Base-by-base conservation (phyloP, 208 protist genomes). In the Naegleria lovaniensis region DNA sequence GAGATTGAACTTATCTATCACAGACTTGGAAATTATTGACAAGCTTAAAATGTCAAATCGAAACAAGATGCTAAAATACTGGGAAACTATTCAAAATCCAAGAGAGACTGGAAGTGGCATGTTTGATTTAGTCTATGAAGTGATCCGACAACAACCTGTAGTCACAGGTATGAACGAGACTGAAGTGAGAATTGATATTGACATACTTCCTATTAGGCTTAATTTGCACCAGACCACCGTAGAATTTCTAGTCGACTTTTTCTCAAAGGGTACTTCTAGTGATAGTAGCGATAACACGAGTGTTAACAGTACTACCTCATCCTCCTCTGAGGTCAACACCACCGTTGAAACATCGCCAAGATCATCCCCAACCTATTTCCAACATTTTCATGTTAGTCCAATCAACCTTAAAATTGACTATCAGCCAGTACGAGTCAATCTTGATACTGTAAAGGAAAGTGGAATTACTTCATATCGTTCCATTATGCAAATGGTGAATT, bases 191-290 rank as follows among this genome's bases (percentile, higher is more conserved):
- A 25, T 89, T 0, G 36, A 52, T 52, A 25, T 89, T 41, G 11
- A 38, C 25, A 38, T 89, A 29, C n/a, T 89, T 5, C 85, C 85
- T 19, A 39, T 89, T 38, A 13, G 85, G 5, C 33, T 89, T 6
- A 89, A 89, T 22, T 33, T 89, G 0, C 85, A 89, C 25, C 85
- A 89, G 59, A 29, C 39, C 0, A 89, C 85, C 6, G 4, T 89
- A 4, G 41, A n/a, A 29, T 89, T 89, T 40, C 22, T 89, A 19
- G 5, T 67, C 0, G 22, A n/a, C 2, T 89, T 89, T 79, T 79
- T 79, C 6, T 36, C 67, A 79, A 75, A 29, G 43, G 43, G 43
- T 9, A 48, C 43, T 7, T 9, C 43, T 7, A 48, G 7, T 7
- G 43, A 48, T 48, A 48, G 43, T 7, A 48, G 43, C 43, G 43